Evolutionary conservation across 2,329 filamentous ascomycete genomes (phyloP).

Genomic region (Aureobasidium sp.): DNA sequence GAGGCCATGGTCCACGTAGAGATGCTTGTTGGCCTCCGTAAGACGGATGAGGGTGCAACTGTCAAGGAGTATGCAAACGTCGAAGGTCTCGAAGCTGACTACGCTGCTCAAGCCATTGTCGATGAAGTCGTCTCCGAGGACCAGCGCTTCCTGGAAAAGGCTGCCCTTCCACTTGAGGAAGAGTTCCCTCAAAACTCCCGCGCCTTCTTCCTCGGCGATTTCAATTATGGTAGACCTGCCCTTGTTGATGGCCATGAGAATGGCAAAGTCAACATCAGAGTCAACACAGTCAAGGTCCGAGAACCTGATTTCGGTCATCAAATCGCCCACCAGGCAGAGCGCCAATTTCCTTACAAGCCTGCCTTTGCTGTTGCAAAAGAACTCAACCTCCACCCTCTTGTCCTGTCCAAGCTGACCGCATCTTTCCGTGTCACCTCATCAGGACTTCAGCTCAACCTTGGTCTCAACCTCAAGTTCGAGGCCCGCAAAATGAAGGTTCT

Average conservation of each 20-base stretch:
- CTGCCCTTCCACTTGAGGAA: conserved; percentile 79
- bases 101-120: conserved; percentile 85
- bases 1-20: conserved; percentile 89
- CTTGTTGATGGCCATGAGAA: conserved; percentile 68
- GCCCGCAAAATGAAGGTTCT: conserved; percentile 91
- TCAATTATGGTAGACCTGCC: conserved; percentile 84
- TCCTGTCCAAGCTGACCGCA: conserved; percentile 91
- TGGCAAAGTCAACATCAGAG: conserved; percentile 69
- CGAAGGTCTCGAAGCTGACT: conserved; percentile 77
- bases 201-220: conserved; percentile 91
- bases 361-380: conserved; percentile 83
- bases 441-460: conserved; percentile 78
- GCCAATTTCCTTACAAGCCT: conserved; percentile 68
- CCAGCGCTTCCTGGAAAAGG: conserved; percentile 84
- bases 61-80: conserved; percentile 89
- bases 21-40: conserved; percentile 83
- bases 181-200: conserved; percentile 79
- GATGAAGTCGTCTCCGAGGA: conserved; percentile 87
- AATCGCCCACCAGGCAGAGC: conserved; percentile 65
- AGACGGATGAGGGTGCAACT: conserved; percentile 83
- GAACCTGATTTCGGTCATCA: conserved; percentile 76
- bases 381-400: conserved; percentile 74
- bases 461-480: conserved; percentile 95
- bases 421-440: conserved; percentile 82
- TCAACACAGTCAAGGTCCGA: conserved; percentile 64